Conservation (phyloP, 78 protist genomes). For the Dictyostelium firmibasis region DNA sequence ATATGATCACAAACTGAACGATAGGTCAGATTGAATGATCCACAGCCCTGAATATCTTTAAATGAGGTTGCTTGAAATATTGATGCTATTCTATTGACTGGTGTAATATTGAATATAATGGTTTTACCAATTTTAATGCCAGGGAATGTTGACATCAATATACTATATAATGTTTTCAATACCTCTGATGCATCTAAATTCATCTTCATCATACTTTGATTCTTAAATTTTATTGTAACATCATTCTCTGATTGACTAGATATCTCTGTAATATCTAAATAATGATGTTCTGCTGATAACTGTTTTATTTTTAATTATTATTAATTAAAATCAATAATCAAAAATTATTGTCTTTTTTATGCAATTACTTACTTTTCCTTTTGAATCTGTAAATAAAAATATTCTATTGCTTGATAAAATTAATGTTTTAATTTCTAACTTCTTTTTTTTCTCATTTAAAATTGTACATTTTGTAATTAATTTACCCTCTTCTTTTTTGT, state of each 20-base stretch:
- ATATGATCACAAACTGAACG: slow-evolving; percentile 61
- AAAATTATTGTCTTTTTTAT: no score
- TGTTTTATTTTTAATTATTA: no score
- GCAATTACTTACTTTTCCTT: slow-evolving; percentile 55
- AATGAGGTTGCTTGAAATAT: slow-evolving; percentile 17
- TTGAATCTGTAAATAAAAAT: slow-evolving; percentile 43
- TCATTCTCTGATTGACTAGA: slow-evolving; percentile 15
- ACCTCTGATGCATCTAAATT: slow-evolving; percentile 13
- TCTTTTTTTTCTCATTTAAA: slow-evolving; percentile 51
- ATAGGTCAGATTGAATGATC: slow-evolving; percentile 59
- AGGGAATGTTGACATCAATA: slow-evolving; percentile 46
- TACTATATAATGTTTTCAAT: slow-evolving; percentile 19
- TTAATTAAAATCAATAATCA: no score
- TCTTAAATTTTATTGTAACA: slow-evolving; percentile 37
- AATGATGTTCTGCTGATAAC: slow-evolving; percentile 48
- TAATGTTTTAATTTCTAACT: slow-evolving; percentile 20
- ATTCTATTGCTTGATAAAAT: slow-evolving; percentile 43
- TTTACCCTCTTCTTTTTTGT: slow-evolving; percentile 47
- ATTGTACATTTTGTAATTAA: slow-evolving; percentile 22
- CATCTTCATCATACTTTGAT: slow-evolving; percentile 16
- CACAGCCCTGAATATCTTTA: slow-evolving; percentile 21
- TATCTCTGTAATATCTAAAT: slow-evolving; percentile 32
- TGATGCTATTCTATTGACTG: slow-evolving; percentile 29
- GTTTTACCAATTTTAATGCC: slow-evolving; percentile 63
- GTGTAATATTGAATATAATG: slow-evolving; percentile 11